Conservation (phyloP, 495 filamentous ascomycete species). For the Penicillium bovifimosum region DNA sequence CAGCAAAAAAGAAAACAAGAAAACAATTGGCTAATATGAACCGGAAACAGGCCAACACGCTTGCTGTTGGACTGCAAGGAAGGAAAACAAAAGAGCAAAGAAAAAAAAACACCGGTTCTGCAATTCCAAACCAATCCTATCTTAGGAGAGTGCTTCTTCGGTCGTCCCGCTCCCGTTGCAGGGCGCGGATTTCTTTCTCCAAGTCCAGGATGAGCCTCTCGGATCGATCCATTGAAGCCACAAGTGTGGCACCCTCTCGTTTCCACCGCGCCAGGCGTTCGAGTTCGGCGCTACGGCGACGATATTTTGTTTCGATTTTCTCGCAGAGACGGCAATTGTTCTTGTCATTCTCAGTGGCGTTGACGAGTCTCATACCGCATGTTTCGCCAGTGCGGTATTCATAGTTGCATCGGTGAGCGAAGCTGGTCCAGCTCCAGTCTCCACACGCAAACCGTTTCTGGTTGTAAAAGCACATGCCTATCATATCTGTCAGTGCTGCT, state of each 20-base stretch:
- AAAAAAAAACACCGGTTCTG: constrained; percentile 8
- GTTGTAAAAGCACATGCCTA: constrained; percentile 56
- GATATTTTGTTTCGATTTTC: constrained; percentile 81
- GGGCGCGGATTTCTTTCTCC: constrained; percentile 55
- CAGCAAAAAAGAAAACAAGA: constrained; percentile 14
- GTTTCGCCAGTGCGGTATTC: constrained; percentile 98
- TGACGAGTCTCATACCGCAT: constrained; percentile 89
- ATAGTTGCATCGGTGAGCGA: constrained; percentile 88
- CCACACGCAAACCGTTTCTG: constrained; percentile 60
- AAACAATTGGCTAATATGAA: constrained; percentile 14
- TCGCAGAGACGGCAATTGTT: constrained; percentile 79
- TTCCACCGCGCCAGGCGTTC: constrained; percentile 80
- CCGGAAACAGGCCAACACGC: constrained; percentile 17
- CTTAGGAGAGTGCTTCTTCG: constrained; percentile 30
- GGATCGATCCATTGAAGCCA: constrained; percentile 77
- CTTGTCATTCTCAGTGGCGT: constrained; percentile 55
- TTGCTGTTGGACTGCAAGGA: constrained; percentile 7
- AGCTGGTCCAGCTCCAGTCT: constrained; percentile 95
- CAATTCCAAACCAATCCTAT: constrained; percentile 11
- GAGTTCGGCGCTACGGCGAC: constrained; percentile 67
- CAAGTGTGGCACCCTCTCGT: constrained; percentile 60
- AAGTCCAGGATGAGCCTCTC: constrained; percentile 56
- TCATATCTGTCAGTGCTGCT: constrained; percentile 30
- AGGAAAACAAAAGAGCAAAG: not conserved
- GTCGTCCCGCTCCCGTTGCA: constrained; percentile 39